Percentiles rank a stretch among this genome's conserved stretches.
These are phyloP conservation scores for Myxozyma udenii DNA, from an alignment of 805 yeast species.

Conservation along the genomic window DNA sequence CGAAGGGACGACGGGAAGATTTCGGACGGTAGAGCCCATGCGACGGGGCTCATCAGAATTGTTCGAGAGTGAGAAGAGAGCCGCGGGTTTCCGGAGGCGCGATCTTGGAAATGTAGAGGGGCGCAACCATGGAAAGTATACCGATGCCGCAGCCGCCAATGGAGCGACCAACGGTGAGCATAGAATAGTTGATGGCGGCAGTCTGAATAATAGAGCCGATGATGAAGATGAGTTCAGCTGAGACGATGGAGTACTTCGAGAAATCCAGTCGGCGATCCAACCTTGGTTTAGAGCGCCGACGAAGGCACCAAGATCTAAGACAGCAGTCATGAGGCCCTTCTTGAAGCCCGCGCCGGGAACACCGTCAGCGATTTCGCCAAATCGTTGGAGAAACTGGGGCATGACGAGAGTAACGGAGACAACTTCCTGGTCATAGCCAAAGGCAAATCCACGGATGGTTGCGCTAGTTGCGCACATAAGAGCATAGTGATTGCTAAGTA, in stretches of 20 bases:
- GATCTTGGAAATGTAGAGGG: slow-evolving; percentile 37
- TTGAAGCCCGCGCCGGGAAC: slow-evolving; percentile 8
- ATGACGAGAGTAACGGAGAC: neutral
- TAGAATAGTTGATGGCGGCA: slow-evolving; percentile 16
- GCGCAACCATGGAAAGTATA: slow-evolving; percentile 49
- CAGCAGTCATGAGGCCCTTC: slow-evolving; percentile 15
- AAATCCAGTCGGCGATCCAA: slow-evolving; percentile 16
- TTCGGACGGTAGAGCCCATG: slow-evolving; percentile 63
- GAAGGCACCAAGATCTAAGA: slow-evolving; percentile 18
- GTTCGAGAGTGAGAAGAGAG: slow-evolving; percentile 28
- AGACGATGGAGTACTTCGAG: slow-evolving; percentile 25
- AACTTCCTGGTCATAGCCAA: neutral
- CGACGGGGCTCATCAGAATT: slow-evolving; percentile 54
- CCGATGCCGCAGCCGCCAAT: slow-evolving; percentile 56
- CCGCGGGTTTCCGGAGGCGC: slow-evolving; percentile 35
- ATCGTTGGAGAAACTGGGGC: neutral
- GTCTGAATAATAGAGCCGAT: slow-evolving; percentile 27
- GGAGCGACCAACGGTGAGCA: slow-evolving; percentile 50
- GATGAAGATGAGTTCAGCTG: slow-evolving; percentile 23
- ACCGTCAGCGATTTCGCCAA: neutral
- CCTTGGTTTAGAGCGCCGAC: slow-evolving; percentile 12
- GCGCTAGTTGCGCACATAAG: no score
- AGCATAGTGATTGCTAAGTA: no score
- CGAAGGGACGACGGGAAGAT: slow-evolving; percentile 62
- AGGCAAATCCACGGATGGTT: no score